Base-by-base conservation (phyloP, 768 basidiomycete species). In the Sistotremastrum suecicum region DNA sequence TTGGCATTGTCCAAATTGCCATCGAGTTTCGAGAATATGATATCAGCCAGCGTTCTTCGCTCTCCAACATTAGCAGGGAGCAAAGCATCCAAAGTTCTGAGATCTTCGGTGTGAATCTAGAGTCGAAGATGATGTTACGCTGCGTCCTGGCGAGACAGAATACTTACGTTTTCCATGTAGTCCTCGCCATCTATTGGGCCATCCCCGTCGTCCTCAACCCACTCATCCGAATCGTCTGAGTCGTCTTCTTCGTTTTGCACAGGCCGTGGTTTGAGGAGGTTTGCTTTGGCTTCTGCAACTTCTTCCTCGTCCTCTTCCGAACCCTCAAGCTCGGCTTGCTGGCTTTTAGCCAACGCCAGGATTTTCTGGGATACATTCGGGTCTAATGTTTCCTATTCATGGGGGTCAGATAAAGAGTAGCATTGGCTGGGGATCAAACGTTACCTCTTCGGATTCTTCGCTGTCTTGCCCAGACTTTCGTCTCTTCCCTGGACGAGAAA, bases 1-100 rank as follows among this genome's bases (percentile, higher is more conserved):
- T 74, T 70, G 5, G 75, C 60, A 36, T 72, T 67, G 39, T 67
- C 66, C 3, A 70, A 60, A 50, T 80, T 77, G 8, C 67, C 71
- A 47, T 92, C 83, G 28, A 99, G 70, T 65, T 97, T 97, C 29
- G 85, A 74, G 58, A 99, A 88, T 48, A 98, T 99, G n/a, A 98
- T 70, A 60, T 99, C 95, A 32, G 95, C 95, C 32, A 99, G 67
- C 2, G 94, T 97, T 60, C 76, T 74, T 39, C 87, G 76, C 60
- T 86, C 81, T 5, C 74, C 72, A 10, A 76, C 70, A 61, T 81
- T 86, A 9, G 77, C 64, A 36, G 89, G 89, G 38, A 87, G 72
- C 32, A 90, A 67, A 9, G 77, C 69, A 54, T 97, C 91, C 34
- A 99, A 68, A 1, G 89, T 77, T 52, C 83, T 76, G 61, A 94